A percentile compares a stretch with the other conserved stretches of the same genome.
Evolutionary conservation across 768 basidiomycete genomes (phyloP).

Genomic region (Lactarius hengduanensis): DNA sequence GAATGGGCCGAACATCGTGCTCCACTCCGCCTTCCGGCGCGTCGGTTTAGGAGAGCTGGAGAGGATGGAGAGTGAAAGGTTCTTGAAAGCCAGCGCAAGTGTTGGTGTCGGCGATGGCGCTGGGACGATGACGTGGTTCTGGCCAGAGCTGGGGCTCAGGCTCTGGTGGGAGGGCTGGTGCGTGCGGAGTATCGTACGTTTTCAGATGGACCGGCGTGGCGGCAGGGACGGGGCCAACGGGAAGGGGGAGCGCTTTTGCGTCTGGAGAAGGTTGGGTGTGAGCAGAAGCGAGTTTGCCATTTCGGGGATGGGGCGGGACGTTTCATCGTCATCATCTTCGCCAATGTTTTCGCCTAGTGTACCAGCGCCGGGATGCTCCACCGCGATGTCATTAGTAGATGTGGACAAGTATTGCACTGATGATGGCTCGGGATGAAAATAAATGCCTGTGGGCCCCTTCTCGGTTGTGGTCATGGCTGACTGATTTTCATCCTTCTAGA

Average conservation of each 20-base stretch:
- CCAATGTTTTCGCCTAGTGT: conserved; percentile 18
- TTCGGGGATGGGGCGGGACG: conserved; percentile 68
- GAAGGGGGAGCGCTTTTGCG: neutral
- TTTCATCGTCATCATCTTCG: conserved; percentile 66
- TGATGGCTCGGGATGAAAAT: too few relatives aligned
- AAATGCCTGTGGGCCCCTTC: too few relatives aligned
- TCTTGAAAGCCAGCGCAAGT: conserved; percentile 31
- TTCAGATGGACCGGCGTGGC: conserved; percentile 58
- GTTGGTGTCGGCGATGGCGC: conserved; percentile 12
- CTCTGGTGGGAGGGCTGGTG: neutral
- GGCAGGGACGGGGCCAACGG: conserved; percentile 32
- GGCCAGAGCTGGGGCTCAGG: neutral
- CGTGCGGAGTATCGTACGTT: neutral
- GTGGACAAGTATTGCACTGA: too few relatives aligned
- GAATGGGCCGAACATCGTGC: conserved; percentile 45
- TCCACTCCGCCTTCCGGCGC: conserved; percentile 34
- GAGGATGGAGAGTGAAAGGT: conserved; percentile 40
- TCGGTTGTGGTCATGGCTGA: too few relatives aligned
- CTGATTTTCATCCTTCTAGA: too few relatives aligned
- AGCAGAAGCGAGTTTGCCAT: neutral
- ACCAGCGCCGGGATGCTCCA: conserved; percentile 23
- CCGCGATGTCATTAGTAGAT: neutral
- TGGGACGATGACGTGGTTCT: neutral
- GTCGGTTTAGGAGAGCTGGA: conserved; percentile 33
- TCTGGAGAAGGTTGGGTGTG: neutral